Evolutionary conservation across 2,329 filamentous ascomycete genomes (phyloP).

Genomic region (Alternaria longipes): DNA sequence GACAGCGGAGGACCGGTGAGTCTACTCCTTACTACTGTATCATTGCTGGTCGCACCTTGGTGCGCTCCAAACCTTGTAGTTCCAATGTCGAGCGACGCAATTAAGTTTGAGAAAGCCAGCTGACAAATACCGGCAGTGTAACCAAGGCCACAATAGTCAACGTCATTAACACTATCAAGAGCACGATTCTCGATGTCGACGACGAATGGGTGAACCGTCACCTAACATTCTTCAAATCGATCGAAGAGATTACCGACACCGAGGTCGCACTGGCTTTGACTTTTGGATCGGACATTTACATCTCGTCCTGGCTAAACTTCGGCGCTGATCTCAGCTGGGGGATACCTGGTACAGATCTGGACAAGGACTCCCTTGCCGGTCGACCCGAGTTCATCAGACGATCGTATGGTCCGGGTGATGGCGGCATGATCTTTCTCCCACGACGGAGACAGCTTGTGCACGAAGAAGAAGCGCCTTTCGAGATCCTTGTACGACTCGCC

Average conservation of each 20-base stretch:
- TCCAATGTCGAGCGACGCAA: constrained; percentile 12
- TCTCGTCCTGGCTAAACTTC: constrained; percentile 50
- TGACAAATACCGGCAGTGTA: constrained; percentile 39
- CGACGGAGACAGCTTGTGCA: constrained; percentile 34
- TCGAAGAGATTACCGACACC: constrained; percentile 41
- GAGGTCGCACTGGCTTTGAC: constrained; percentile 40
- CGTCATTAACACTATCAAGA: constrained; percentile 39
- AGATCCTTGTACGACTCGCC: constrained; percentile 46
- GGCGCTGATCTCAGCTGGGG: constrained; percentile 44
- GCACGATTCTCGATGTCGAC: constrained; percentile 40
- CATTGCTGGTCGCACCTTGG: constrained; percentile 13
- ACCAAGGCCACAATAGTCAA: constrained; percentile 40
- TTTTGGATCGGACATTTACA: constrained; percentile 47
- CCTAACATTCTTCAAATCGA: constrained; percentile 42
- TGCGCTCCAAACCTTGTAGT: constrained; percentile 8
- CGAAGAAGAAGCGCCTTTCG: constrained; percentile 43
- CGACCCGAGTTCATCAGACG: constrained; percentile 47
- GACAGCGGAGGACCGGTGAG: constrained; percentile 40
- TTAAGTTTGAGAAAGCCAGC: constrained; percentile 6
- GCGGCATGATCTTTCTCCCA: constrained; percentile 49
- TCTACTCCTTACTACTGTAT: constrained; percentile 16
- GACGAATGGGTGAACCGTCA: constrained; percentile 44
- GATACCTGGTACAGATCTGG: constrained; percentile 45
- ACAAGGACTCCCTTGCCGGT: constrained; percentile 33
- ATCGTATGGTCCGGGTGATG: constrained; percentile 42